Evolutionary conservation across 148 eudicot genomes (phyloP).

Genomic region (Rhododendron ovatum): DNA sequence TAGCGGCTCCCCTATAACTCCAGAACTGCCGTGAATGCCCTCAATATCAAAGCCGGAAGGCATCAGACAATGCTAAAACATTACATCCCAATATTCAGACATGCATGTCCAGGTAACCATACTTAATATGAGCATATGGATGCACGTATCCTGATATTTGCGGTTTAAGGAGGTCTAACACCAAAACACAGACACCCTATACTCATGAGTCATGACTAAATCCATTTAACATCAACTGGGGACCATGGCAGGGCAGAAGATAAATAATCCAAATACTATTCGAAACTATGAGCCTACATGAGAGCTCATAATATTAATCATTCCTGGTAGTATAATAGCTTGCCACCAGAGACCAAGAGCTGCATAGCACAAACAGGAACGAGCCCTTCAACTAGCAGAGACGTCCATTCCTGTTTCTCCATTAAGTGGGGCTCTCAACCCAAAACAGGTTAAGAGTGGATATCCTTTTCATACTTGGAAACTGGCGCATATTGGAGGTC

Average conservation of each 20-base stretch:
- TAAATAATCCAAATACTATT: not conserved
- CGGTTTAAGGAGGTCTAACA: not conserved
- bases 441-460: not conserved
- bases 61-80: not conserved
- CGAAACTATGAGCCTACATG: not conserved
- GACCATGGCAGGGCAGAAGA: not conserved
- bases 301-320: not conserved
- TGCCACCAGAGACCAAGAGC: not conserved
- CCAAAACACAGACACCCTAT: not conserved
- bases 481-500: not conserved
- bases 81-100: not conserved
- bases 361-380: not conserved
- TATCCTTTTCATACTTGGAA: not conserved
- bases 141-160: not conserved
- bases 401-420: not conserved
- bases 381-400: not conserved
- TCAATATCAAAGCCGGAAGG: not conserved
- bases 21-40: not conserved
- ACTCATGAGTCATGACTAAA: not conserved
- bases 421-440: not conserved
- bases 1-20: not conserved
- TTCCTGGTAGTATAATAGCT: not conserved
- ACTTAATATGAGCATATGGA: not conserved
- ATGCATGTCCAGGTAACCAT: not conserved
- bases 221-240: not conserved